These are phyloP conservation scores for Leccinum subtestaceum DNA, from an alignment of 768 basidiomycete species.

Conservation along the genomic window DNA sequence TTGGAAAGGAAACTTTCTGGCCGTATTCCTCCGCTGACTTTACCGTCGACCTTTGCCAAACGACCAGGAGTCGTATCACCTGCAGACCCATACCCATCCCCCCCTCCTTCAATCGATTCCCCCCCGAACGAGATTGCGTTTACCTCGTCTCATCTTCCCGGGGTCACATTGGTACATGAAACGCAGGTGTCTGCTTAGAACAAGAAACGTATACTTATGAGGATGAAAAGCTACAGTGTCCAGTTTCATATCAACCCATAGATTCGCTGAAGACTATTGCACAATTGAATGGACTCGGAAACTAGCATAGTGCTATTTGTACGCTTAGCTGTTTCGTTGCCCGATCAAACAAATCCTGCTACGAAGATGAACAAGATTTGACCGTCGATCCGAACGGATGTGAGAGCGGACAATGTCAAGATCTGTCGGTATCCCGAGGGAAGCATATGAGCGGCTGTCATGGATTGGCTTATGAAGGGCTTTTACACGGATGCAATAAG, in stretches of 20 bases:
- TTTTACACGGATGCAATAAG: slow-evolving; percentile 24
- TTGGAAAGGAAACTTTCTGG: slow-evolving; percentile 17
- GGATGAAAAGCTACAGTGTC: slow-evolving; percentile 3
- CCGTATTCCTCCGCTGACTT: slow-evolving; percentile 17
- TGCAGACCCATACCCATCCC: slow-evolving; percentile 48
- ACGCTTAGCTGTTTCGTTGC: background rate
- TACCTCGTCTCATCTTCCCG: slow-evolving; percentile 1
- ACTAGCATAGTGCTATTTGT: background rate
- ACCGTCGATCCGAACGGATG: background rate
- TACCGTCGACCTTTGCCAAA: slow-evolving; percentile 23
- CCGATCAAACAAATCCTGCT: too few species aligned
- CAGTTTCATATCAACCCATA: slow-evolving; percentile 1
- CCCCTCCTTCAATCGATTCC: slow-evolving; percentile 37
- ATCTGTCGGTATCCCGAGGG: background rate
- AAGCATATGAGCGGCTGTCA: slow-evolving; percentile 6
- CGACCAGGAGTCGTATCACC: slow-evolving; percentile 28
- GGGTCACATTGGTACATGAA: slow-evolving; percentile 9
- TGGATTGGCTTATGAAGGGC: slow-evolving; percentile 10
- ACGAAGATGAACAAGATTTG: background rate
- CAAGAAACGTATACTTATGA: slow-evolving; percentile 25
- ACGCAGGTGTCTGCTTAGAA: slow-evolving; percentile 19
- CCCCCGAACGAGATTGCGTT: slow-evolving; percentile 22
- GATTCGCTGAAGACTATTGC: background rate
- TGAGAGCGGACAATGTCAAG: background rate
- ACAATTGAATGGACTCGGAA: background rate